Conservation (phyloP, 2,329 filamentous ascomycete genomes). For the Lasiodiplodia theobromae region DNA sequence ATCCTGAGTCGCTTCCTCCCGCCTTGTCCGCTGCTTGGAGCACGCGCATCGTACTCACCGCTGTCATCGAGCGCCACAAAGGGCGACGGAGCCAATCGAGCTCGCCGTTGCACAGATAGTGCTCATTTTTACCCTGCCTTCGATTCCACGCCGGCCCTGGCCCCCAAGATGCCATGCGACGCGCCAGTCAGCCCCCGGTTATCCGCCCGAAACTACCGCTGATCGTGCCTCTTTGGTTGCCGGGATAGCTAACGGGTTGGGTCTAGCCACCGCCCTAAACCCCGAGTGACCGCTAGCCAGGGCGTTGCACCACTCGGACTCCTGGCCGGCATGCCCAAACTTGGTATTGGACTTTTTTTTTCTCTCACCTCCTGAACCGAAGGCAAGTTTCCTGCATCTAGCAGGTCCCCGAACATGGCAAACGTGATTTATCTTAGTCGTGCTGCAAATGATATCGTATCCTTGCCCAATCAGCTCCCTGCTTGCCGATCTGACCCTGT, state of each 20-base stretch:
- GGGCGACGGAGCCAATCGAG: background rate
- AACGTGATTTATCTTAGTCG: background rate
- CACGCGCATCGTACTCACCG: slow-evolving; percentile 13
- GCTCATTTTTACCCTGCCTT: too few species aligned
- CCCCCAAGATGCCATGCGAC: background rate
- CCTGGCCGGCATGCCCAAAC: slow-evolving; percentile 1
- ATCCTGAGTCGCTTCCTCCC: background rate
- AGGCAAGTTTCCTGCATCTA: slow-evolving; percentile 6
- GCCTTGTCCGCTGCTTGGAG: background rate
- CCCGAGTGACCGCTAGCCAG: background rate
- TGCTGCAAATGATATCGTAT: background rate
- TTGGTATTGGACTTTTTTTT: background rate
- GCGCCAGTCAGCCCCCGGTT: background rate
- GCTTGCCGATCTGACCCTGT: background rate
- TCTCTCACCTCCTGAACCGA: background rate
- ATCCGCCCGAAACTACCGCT: background rate
- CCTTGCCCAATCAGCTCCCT: background rate
- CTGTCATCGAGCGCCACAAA: background rate
- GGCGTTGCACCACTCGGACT: background rate
- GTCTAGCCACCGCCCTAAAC: background rate
- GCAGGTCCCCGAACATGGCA: background rate
- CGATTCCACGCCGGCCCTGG: background rate
- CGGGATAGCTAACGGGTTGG: background rate
- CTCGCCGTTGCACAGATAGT: slow-evolving; percentile 2
- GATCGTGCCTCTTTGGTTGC: slow-evolving; percentile 1